A percentile compares a stretch with the other conserved stretches of the same genome.
Conservation (phyloP, 169 alveolate species). For the Perkinsus olseni region DNA sequence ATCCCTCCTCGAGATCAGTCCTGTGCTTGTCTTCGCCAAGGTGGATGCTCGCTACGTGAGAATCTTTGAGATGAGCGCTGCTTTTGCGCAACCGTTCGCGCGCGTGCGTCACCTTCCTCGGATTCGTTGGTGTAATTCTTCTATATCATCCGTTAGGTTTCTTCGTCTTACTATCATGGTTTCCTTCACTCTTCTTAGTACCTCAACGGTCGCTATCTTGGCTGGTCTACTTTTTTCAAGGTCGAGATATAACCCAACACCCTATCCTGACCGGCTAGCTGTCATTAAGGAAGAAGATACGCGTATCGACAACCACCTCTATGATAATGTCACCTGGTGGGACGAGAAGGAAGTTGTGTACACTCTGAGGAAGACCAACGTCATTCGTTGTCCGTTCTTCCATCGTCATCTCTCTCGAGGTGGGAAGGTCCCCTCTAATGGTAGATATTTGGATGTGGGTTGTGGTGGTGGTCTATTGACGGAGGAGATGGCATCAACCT, state of each 20-base stretch:
- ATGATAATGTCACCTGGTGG: not conserved
- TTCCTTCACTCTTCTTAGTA: too few relatives aligned
- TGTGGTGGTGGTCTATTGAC: not conserved
- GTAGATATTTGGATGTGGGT: not conserved
- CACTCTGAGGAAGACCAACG: not conserved
- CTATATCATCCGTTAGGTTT: too few relatives aligned
- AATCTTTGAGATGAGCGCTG: too few relatives aligned
- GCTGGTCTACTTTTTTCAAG: too few relatives aligned
- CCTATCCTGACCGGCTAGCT: not conserved
- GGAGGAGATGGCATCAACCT: not conserved
- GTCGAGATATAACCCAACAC: not conserved
- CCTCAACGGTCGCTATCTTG: too few relatives aligned
- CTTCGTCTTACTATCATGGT: too few relatives aligned
- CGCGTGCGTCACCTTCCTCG: too few relatives aligned
- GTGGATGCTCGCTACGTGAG: too few relatives aligned
- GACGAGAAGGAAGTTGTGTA: not conserved
- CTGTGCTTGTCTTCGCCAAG: too few relatives aligned
- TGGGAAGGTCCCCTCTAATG: not conserved
- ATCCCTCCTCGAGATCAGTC: too few relatives aligned
- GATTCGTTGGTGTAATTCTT: too few relatives aligned
- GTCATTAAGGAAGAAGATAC: not conserved
- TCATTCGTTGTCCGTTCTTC: not conserved
- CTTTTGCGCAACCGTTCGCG: too few relatives aligned
- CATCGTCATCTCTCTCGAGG: not conserved
- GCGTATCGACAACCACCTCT: not conserved